These are phyloP conservation scores for Dentipellis sp. DNA, from an alignment of 768 basidiomycete genomes.

Conservation along the genomic window DNA sequence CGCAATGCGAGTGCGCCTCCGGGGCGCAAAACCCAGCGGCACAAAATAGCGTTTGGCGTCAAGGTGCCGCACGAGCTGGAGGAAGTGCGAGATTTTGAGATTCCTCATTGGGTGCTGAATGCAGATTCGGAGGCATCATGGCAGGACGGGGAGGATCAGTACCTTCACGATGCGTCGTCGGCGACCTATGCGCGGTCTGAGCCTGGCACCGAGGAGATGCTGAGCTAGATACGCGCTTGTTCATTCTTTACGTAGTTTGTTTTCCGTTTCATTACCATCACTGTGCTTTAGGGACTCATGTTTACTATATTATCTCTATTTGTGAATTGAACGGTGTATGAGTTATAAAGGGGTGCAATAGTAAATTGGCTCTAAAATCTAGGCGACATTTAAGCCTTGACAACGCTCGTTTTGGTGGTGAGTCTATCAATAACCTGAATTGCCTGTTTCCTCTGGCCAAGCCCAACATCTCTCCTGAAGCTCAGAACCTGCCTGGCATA, in stretches of 20 bases:
- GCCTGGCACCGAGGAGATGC: neutral
- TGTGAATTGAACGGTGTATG: neutral
- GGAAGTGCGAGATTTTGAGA: conserved; percentile 10
- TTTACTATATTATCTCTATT: neutral
- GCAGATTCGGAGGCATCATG: neutral
- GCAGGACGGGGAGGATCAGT: neutral
- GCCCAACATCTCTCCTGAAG: conserved; percentile 31
- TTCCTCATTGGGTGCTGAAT: neutral
- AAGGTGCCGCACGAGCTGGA: conserved; percentile 9
- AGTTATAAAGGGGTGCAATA: too few species aligned
- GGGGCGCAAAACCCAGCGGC: conserved; percentile 41
- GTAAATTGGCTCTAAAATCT: neutral
- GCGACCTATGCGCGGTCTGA: conserved; percentile 2
- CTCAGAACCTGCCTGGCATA: conserved; percentile 35
- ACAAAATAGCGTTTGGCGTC: conserved; percentile 50
- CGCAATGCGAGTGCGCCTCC: conserved; percentile 36
- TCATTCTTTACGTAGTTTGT: neutral
- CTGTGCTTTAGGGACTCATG: neutral
- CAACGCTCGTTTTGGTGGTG: neutral
- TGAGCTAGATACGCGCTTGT: neutral
- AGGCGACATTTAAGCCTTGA: neutral
- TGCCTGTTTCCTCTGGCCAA: conserved; percentile 30
- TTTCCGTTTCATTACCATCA: neutral
- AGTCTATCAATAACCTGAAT: conserved; percentile 26
- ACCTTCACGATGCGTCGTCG: neutral